Evolutionary conservation across 139 green algal species (phyloP), one percentile per base, ranked within the genome.

Genomic region (Picochlorum sp.): DNA sequence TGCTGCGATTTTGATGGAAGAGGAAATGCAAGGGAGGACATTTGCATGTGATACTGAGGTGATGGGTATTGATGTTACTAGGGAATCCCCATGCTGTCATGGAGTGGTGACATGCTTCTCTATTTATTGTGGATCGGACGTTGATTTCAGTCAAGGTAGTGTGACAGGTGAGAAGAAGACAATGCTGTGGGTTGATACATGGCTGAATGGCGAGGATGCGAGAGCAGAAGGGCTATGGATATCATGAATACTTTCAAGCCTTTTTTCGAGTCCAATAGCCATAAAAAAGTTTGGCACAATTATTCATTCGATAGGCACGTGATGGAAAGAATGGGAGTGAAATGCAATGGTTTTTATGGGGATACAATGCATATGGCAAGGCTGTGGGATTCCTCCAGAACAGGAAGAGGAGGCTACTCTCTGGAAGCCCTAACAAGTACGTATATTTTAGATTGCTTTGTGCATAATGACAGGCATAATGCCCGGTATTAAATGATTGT

Each of bases 351-450:
- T 41, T 96, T 98, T 72, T 73, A 24, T 23, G 92, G 70, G 2
- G 93, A 98, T 81, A 98, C 93, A 1, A 89, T 98, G 81, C 93
- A 98, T 85, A 96, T 98, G 92, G 91, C 93, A n/a, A 80, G 93
- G 21, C 76, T 98, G 62, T 87, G 77, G 61, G 87, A 98, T 56
- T 82, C 86, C 8, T 83, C 71, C 0, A 77, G 92, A 20, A 80
- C 69, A 59, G 69, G 64, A 23, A 81, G 81, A 51, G 82, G 77
- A 5, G 81, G 78, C 2, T 96, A 96, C 72, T 84, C 73, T 10
- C 81, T 96, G 41, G 89, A 89, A 59, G 72, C 69, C 6, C 73
- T 93, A n/a, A 82, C 78, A 18, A 54, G 60, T 38, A 77, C 78
- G 50, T 34, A 23, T 62, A 45, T 62, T 55, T 9, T 62, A 44